Conservation (phyloP, 495 filamentous ascomycete genomes). For the Trichoderma erinaceum region DNA sequence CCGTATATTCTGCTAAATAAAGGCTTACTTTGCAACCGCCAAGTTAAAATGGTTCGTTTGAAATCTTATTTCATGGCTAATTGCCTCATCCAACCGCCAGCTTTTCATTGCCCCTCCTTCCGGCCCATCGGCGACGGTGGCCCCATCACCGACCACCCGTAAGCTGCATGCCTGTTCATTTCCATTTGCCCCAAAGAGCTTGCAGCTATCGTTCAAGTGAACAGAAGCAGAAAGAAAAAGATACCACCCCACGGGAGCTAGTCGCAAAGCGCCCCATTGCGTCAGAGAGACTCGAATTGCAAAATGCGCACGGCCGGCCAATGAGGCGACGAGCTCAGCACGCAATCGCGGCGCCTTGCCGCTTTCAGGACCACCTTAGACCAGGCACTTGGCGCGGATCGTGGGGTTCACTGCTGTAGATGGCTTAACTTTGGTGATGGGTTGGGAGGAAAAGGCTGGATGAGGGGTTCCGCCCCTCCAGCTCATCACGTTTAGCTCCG, state of each 20-base stretch:
- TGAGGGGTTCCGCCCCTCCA: not conserved
- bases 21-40: too few relatives aligned
- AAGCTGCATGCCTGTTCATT: not conserved
- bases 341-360: slow-evolving; percentile 13
- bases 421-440: not conserved
- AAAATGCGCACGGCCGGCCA: slow-evolving; percentile 9
- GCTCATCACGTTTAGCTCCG: not conserved
- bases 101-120: not conserved
- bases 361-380: slow-evolving; percentile 1
- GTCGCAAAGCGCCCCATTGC: not conserved
- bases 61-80: too few relatives aligned
- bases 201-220: too few relatives aligned
- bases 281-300: slow-evolving; percentile 13
- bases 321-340: slow-evolving; percentile 6
- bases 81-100: not conserved
- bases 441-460: not conserved
- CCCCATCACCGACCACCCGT: not conserved
- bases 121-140: not conserved
- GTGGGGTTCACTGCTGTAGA: slow-evolving; percentile 1
- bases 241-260: not conserved
- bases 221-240: not conserved
- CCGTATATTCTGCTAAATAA: too few relatives aligned
- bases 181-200: too few relatives aligned
- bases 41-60: too few relatives aligned
- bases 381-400: slow-evolving; percentile 9